Percentiles rank a stretch among this genome's conserved stretches.
phyloP scores from a whole-genome alignment of 1,139 yeast species.

The Protomyces pachydermus region DNA sequence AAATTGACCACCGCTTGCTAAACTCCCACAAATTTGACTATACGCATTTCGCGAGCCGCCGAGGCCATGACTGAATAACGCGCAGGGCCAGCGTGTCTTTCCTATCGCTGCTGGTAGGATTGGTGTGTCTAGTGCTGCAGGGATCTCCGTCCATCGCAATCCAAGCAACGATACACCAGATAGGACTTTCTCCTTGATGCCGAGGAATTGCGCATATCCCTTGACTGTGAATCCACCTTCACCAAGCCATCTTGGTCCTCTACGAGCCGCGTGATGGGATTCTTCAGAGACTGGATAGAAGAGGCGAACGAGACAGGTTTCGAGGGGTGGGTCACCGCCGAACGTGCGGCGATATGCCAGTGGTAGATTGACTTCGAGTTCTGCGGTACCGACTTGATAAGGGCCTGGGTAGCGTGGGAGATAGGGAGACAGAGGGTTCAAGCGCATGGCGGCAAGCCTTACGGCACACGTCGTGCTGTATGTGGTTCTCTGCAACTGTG shows the following conservation, averaged over 20 bases:
- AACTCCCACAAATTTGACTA: conserved; percentile 32
- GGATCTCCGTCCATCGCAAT: conserved; percentile 30
- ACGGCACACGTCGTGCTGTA: no score
- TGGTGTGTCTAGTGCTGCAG: conserved; percentile 28
- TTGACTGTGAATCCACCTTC: conserved; percentile 28
- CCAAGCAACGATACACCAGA: conserved; percentile 25
- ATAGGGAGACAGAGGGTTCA: conserved; percentile 20
- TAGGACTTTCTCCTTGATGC: conserved; percentile 18
- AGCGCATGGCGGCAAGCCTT: not conserved
- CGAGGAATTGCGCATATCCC: conserved; percentile 20
- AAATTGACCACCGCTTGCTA: conserved; percentile 34
- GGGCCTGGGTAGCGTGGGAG: conserved; percentile 34
- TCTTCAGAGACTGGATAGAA: conserved; percentile 31
- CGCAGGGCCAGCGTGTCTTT: conserved; percentile 31
- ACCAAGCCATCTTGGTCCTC: conserved; percentile 30
- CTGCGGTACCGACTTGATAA: conserved; percentile 33
- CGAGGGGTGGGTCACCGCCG: conserved; percentile 29
- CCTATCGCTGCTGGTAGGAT: conserved; percentile 17
- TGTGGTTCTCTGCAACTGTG: no score
- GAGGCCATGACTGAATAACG: conserved; percentile 34
- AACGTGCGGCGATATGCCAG: conserved; percentile 27
- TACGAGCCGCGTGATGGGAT: not conserved
- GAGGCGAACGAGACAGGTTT: conserved; percentile 33
- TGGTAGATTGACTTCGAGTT: conserved; percentile 33
- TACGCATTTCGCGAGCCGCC: conserved; percentile 35